A percentile compares a stretch with the other conserved stretches of the same genome.
phyloP scores from a whole-genome alignment of 352 stramenopile species.

The Globisporangium splendens region DNA sequence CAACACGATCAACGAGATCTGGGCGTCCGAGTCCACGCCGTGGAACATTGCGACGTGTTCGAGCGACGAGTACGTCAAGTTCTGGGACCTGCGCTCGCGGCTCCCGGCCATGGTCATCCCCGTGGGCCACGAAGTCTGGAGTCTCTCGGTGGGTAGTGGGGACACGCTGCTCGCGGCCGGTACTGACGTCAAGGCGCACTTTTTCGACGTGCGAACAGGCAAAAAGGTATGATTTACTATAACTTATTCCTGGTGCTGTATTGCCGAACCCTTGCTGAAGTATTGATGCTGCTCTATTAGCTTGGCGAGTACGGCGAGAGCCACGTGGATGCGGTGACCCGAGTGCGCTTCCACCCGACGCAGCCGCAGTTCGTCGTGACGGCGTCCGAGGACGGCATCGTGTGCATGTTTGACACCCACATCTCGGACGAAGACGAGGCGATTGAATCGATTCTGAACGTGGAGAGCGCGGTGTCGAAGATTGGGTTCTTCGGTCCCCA shows the following conservation, averaged over 20 bases:
- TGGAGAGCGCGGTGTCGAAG: conserved; percentile 84
- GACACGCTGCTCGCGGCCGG: conserved; percentile 74
- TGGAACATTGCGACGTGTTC: conserved; percentile 79
- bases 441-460: conserved; percentile 87
- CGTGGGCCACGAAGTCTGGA: conserved; percentile 75
- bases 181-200: conserved; percentile 75
- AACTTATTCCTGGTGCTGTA: too few relatives aligned
- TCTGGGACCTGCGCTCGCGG: conserved; percentile 73
- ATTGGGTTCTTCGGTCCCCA: conserved; percentile 87
- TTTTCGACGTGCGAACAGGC: conserved; percentile 76
- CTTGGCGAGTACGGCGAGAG: conserved; percentile 85
- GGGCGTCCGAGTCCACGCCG: conserved; percentile 56
- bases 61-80: conserved; percentile 81
- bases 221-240: conserved; percentile 30
- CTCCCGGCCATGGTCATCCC: conserved; percentile 59
- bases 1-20: conserved; percentile 80
- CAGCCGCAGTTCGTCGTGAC: conserved; percentile 78
- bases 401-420: conserved; percentile 88
- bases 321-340: conserved; percentile 86
- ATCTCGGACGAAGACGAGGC: conserved; percentile 86
- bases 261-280: too few relatives aligned
- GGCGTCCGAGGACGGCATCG: conserved; percentile 88
- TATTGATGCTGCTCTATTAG: too few relatives aligned
- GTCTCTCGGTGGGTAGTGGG: conserved; percentile 63
- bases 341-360: conserved; percentile 83